These are phyloP conservation scores for Cutaneotrichosporon cavernicola DNA, from an alignment of 1,284 basidiomycete genomes.

Conservation along the genomic window DNA sequence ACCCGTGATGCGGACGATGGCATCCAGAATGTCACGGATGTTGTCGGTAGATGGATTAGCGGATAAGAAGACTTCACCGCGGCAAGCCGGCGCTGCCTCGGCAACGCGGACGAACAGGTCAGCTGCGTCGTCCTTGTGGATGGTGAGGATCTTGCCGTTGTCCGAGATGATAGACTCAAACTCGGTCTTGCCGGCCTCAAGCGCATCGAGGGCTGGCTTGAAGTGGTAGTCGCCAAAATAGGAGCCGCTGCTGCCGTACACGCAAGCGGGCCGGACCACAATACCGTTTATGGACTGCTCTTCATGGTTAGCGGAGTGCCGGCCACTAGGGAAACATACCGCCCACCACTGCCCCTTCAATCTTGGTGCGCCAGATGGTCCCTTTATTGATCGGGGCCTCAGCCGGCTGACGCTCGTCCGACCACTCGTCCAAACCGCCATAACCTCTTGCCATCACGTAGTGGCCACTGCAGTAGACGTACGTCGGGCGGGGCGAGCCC, in stretches of 20 bases:
- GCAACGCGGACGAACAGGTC: slow-evolving; percentile 57
- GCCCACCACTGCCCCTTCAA: slow-evolving; percentile 38
- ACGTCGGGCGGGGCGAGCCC: slow-evolving; percentile 36
- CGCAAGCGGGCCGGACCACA: slow-evolving; percentile 44
- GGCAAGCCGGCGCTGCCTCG: slow-evolving; percentile 53
- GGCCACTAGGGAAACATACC: slow-evolving; percentile 15
- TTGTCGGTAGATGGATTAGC: slow-evolving; percentile 57
- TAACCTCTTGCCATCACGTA: slow-evolving; percentile 55
- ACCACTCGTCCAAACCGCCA: slow-evolving; percentile 41
- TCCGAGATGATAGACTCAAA: slow-evolving; percentile 50
- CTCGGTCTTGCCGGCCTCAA: slow-evolving; percentile 52
- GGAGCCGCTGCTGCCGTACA: slow-evolving; percentile 32
- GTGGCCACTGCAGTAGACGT: slow-evolving; percentile 58
- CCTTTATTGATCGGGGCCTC: slow-evolving; percentile 28
- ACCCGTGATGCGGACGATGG: slow-evolving; percentile 55
- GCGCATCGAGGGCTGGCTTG: slow-evolving; percentile 39
- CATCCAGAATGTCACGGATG: slow-evolving; percentile 55
- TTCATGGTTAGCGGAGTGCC: not conserved
- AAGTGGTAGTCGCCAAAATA: slow-evolving; percentile 48
- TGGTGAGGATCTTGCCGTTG: slow-evolving; percentile 50
- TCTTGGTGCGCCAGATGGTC: slow-evolving; percentile 35
- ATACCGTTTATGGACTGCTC: slow-evolving; percentile 21
- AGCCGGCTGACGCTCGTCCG: slow-evolving; percentile 34
- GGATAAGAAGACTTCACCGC: slow-evolving; percentile 57
- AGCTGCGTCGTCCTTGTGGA: slow-evolving; percentile 60